Evolutionary conservation across 257 asterid genomes (phyloP).

Genomic region (Galeopsis tetrahit): DNA sequence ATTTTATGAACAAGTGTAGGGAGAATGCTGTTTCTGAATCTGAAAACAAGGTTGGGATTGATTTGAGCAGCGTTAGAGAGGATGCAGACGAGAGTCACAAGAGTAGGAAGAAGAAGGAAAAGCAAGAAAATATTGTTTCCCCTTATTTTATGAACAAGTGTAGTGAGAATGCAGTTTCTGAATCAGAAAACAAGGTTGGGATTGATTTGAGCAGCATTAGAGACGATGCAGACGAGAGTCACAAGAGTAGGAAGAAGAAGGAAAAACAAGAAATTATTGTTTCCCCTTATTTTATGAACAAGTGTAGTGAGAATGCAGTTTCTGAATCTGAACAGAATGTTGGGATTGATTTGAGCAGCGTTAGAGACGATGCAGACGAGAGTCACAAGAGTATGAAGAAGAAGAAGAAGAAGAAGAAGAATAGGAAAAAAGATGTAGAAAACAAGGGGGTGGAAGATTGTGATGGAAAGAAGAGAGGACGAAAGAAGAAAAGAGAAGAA

Average conservation of each 20-base stretch:
- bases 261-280: background rate
- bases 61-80: background rate
- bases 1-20: constrained; percentile 4
- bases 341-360: background rate
- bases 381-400: background rate
- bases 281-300: constrained; percentile 21
- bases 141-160: constrained; percentile 16
- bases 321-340: constrained; percentile 7
- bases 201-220: background rate
- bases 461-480: constrained; percentile 19
- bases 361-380: background rate
- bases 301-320: background rate
- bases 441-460: background rate
- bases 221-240: background rate
- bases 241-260: background rate
- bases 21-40: background rate
- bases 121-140: constrained; percentile 1
- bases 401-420: background rate
- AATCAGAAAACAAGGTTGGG: background rate
- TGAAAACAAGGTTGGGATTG: background rate
- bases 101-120: background rate
- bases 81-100: background rate
- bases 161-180: background rate
- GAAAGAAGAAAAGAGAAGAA: constrained; percentile 6
- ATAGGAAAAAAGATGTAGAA: constrained; percentile 7